Base-by-base conservation (phyloP, 768 basidiomycete genomes). In the Chiua virens region DNA sequence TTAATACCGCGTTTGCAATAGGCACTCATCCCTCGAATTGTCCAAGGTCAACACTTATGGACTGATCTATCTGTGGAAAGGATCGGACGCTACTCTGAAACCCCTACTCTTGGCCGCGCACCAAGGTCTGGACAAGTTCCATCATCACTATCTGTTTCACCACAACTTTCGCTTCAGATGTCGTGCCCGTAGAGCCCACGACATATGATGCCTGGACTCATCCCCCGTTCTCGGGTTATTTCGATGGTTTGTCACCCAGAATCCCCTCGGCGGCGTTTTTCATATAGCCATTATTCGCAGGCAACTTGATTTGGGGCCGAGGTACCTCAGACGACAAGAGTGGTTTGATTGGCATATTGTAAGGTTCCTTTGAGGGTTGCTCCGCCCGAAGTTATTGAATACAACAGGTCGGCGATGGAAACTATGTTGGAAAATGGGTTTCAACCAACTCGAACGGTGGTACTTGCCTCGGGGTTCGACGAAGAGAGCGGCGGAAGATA, bases 401-500 rank as follows among this genome's bases (percentile, higher is more conserved):
- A 21, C 9, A 2, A 45, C 47, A 80, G 79, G 50, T 68, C 73
- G 6, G 73, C 87, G 14, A 68, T 89, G 34, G 88, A 92, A 66
- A 77, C 78, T 3, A 72, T 93, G 21, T 60, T 91, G 7, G 70
- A 71, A n/a, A 74, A 79, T 13, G 79, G 77, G 3, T 92, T 84
- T 68, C 64, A 77, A 47, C 91, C 92, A 15, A 74, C 74, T 3
- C 75, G 89, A 41, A 82, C 78, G 1, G 68, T 86, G 20, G 79
- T 86, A 1, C 72, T 86, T 52, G 73, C 83, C 4, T 86, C 80
- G 54, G 85, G 90, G 2, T 91, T 89, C 55, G 89, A 91, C 57
- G 90, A 91, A 64, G 89, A 90, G 71, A 73, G 79, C 49, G 73
- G 75, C 48, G 84, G 84, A 36, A 45, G 47, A 30, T 68, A 76